Evolutionary conservation across 768 basidiomycete genomes (phyloP).

Genomic region (Tylopilus plumbeoviolaceoides): DNA sequence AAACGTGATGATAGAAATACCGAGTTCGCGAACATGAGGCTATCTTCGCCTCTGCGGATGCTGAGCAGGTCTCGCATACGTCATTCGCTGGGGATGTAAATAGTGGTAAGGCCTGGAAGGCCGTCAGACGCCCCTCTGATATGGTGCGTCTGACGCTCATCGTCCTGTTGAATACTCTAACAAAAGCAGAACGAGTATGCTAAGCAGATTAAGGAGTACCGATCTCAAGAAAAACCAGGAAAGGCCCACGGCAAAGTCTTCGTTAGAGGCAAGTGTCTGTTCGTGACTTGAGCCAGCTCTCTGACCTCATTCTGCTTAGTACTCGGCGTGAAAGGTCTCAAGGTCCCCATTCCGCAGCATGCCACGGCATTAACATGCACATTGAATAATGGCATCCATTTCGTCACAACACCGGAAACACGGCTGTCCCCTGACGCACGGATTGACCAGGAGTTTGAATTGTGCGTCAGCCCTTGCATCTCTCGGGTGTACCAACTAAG

Average conservation of each 20-base stretch:
- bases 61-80: slow-evolving; percentile 67
- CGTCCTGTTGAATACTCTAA: not conserved
- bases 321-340: slow-evolving; percentile 65
- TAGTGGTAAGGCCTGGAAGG: slow-evolving; percentile 77
- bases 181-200: slow-evolving; percentile 84
- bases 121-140: slow-evolving; percentile 86
- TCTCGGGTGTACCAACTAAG: not conserved
- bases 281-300: not conserved
- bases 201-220: slow-evolving; percentile 81
- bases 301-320: slow-evolving; percentile 43
- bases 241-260: slow-evolving; percentile 92
- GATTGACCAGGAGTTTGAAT: slow-evolving; percentile 87
- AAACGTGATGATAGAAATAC: slow-evolving; percentile 54
- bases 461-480: slow-evolving; percentile 47
- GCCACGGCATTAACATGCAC: slow-evolving; percentile 77
- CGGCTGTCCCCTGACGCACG: slow-evolving; percentile 52
- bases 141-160: slow-evolving; percentile 56
- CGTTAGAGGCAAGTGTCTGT: slow-evolving; percentile 64
- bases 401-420: slow-evolving; percentile 83
- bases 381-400: slow-evolving; percentile 95
- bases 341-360: slow-evolving; percentile 75
- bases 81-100: slow-evolving; percentile 79
- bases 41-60: slow-evolving; percentile 77
- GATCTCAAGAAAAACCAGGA: slow-evolving; percentile 68
- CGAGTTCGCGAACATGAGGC: slow-evolving; percentile 75